Conservation (phyloP, 176 grass and related monocot species). For the Musa beccarii region DNA sequence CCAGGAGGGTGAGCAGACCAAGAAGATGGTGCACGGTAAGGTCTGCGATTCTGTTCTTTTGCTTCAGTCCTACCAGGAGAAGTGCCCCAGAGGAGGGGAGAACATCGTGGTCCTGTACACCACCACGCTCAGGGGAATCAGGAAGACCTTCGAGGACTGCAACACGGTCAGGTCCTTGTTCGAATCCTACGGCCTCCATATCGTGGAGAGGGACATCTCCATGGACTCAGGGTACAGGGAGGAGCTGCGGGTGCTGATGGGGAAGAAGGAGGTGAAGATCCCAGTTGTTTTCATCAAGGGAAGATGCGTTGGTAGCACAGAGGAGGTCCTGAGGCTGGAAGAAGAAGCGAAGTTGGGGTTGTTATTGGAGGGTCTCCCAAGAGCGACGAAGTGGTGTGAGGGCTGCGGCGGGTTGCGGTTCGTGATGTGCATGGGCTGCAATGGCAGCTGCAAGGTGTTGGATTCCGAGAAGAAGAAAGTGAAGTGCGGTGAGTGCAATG, state of each 20-base stretch:
- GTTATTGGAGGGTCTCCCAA: conserved; percentile 60
- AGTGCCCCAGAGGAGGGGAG: conserved; percentile 57
- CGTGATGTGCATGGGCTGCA: conserved; percentile 89
- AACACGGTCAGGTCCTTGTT: conserved; percentile 66
- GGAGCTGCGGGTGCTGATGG: conserved; percentile 73
- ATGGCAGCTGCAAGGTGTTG: conserved; percentile 93
- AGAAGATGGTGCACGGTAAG: conserved; percentile 41
- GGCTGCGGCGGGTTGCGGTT: conserved; percentile 83
- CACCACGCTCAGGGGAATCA: conserved; percentile 73
- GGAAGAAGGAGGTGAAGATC: conserved; percentile 48
- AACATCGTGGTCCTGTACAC: conserved; percentile 76
- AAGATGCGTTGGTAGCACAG: conserved; percentile 47
- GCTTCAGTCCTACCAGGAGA: conserved; percentile 44
- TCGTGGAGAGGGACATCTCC: conserved; percentile 93
- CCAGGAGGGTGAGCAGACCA: conserved; percentile 74
- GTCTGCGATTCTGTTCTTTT: conserved; percentile 33
- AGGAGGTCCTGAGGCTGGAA: conserved; percentile 69
- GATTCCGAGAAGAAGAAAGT: conserved; percentile 48
- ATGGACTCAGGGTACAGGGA: conserved; percentile 97
- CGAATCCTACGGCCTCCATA: conserved; percentile 59
- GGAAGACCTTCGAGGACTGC: conserved; percentile 84
- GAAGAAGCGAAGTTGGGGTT: conserved; percentile 71
- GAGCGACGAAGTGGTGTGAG: conserved; percentile 59
- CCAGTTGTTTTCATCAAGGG: conserved; percentile 74
- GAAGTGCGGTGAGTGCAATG: conserved; percentile 75